These are phyloP conservation scores for Boechera divaricarpa DNA, from an alignment of 345 rosid species.

Conservation along the genomic window DNA sequence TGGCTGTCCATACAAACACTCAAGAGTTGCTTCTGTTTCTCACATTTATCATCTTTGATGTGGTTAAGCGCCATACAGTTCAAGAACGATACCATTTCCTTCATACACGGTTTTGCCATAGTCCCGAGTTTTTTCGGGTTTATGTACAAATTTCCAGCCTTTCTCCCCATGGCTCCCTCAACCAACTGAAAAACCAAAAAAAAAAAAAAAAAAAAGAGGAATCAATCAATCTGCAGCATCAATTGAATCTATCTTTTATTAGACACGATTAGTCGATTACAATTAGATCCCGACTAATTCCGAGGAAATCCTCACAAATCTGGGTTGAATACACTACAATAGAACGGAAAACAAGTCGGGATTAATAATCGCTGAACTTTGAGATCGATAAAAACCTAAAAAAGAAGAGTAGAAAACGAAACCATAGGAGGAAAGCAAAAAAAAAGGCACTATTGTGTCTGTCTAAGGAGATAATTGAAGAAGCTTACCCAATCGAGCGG, in stretches of 20 bases:
- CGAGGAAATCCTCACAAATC: constrained; percentile 8
- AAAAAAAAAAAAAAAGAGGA: background rate
- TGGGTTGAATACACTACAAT: background rate
- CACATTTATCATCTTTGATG: constrained; percentile 62
- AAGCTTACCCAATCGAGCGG: constrained; percentile 22
- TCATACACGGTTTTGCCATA: constrained; percentile 80
- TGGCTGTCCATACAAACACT: constrained; percentile 73
- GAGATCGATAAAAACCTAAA: constrained; percentile 7
- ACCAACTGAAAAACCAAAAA: background rate
- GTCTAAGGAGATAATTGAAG: constrained; percentile 4
- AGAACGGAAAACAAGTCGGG: background rate
- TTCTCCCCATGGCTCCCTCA: constrained; percentile 63
- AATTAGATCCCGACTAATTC: constrained; percentile 7
- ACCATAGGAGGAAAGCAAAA: background rate
- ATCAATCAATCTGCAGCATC: background rate
- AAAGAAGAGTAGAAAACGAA: background rate
- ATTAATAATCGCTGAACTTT: background rate
- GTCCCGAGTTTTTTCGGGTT: constrained; percentile 73
- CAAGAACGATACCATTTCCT: constrained; percentile 75
- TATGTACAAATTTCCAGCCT: constrained; percentile 66
- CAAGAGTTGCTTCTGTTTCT: constrained; percentile 61
- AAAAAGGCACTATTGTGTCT: background rate
- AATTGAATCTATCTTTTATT: background rate
- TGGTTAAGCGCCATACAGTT: constrained; percentile 72
- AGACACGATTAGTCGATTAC: too few species aligned